Base-by-base conservation (phyloP, 2,329 filamentous ascomycete species). In the Arthrobotrys sphaeroides region DNA sequence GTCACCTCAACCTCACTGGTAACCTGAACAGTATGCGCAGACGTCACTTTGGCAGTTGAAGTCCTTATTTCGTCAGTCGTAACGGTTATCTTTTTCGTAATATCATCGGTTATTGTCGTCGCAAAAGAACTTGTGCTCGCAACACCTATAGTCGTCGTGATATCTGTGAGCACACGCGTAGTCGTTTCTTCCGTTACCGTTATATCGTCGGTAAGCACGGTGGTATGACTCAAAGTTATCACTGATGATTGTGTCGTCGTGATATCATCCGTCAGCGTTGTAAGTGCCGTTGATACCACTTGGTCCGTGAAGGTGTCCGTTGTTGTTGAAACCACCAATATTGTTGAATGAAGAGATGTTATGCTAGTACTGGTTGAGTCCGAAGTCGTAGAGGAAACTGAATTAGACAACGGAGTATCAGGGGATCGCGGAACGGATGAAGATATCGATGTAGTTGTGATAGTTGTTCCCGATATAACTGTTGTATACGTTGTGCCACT, bases 81-180 rank as follows among this genome's bases (percentile, higher is more conserved):
- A 1, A 49, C 16, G 5, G 59, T 64, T n/a, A 24, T 49, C n/a
- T 6, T 7, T 5, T 40, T 49, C 1, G 43, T 64, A 22, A 49
- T n/a, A 38, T 64, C 42, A 36, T 64, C 28, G 5, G 59, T 64
- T 38, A 64, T 38, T 26, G 59, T 64, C 16, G 59, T 64, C 16
- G 24, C 24, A n/a, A 36, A 64, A 1, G 59, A 33, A 3, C 24
- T 22, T 36, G 59, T 64, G 24, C 20, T 64, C 7, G 59, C 49
- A 13, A 49, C 42, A 24, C n/a, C 40, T 16, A 64, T 36, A 12
- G 45, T 65, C 5, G 31, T 33, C 5, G 38, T 62, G n/a, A 62
- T 33, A 62, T 49, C 59, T 2, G 38, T 47, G 3, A 49, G n/a
- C 18, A 47, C 26, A 26, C 24, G 59, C 10, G 38, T 62, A 16